Percentiles rank a stretch among this genome's conserved stretches.
Conservation (phyloP, 2,329 filamentous ascomycete genomes). For the Chlorencoelia australis region DNA sequence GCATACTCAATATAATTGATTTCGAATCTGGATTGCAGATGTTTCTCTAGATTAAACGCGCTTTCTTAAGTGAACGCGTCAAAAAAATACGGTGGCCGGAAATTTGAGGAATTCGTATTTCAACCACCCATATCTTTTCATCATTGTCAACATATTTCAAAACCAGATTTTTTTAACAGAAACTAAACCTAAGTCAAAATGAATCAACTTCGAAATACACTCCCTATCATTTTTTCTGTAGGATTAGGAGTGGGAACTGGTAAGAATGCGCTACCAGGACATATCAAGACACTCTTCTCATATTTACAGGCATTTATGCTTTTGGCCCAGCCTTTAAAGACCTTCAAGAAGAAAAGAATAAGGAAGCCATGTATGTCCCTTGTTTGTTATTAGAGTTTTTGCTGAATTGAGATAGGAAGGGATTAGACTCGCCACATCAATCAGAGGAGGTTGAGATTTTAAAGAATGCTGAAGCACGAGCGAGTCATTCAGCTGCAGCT, state of each 20-base stretch:
- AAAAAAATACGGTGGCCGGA: not conserved
- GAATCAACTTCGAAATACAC: too few relatives aligned
- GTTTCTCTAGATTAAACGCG: too few relatives aligned
- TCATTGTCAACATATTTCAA: too few relatives aligned
- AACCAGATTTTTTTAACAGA: too few relatives aligned
- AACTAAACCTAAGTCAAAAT: too few relatives aligned
- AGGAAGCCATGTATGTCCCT: constrained; percentile 12
- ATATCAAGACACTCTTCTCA: too few relatives aligned
- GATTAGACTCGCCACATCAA: constrained; percentile 7
- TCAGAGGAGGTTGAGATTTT: constrained; percentile 8
- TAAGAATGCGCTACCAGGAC: too few relatives aligned
- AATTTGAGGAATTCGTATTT: too few relatives aligned
- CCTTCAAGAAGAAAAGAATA: constrained; percentile 15
- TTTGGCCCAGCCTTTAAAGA: constrained; percentile 26
- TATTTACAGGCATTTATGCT: constrained; percentile 23
- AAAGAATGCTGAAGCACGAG: constrained; percentile 14
- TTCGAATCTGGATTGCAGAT: too few relatives aligned
- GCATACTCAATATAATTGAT: constrained; percentile 18
- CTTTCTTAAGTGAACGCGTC: constrained; percentile 7
- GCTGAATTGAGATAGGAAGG: constrained; percentile 13
- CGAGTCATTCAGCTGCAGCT: constrained; percentile 15
- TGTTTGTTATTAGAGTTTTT: not conserved
- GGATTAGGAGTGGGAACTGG: too few relatives aligned
- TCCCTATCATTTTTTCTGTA: too few relatives aligned
- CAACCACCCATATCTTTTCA: too few relatives aligned